These are phyloP conservation scores for Paramarasmius palmivorus DNA, from an alignment of 1,284 basidiomycete species.

Conservation along the genomic window DNA sequence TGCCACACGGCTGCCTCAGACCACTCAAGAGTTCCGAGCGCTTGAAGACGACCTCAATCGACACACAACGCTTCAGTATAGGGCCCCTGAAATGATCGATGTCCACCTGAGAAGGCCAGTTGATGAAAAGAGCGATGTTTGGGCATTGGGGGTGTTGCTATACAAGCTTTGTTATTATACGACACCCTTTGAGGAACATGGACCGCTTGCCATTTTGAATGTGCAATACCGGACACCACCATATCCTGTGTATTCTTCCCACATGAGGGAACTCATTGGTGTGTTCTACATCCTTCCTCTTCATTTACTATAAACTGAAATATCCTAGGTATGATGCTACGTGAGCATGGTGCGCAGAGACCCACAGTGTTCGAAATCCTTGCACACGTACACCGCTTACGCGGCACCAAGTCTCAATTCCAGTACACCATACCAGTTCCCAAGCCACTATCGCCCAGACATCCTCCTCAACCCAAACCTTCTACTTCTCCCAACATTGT, in stretches of 20 bases:
- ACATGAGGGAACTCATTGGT: constrained; percentile 90
- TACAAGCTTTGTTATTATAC: constrained; percentile 99
- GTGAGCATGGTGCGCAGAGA: constrained; percentile 81
- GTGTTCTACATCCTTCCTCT: constrained; percentile 28
- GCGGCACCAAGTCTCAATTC: constrained; percentile 81
- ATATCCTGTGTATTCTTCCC: constrained; percentile 89
- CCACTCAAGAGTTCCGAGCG: constrained; percentile 79
- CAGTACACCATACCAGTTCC: constrained; percentile 59
- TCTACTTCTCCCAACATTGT: constrained; percentile 35
- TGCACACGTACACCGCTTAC: constrained; percentile 73
- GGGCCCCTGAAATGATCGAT: constrained; percentile 99
- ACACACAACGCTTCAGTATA: constrained; percentile 93
- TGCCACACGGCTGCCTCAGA: constrained; percentile 65
- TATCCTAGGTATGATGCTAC: constrained; percentile 77
- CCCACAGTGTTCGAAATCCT: constrained; percentile 84
- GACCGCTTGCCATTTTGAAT: constrained; percentile 93
- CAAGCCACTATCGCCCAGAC: constrained; percentile 48
- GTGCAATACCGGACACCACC: constrained; percentile 94
- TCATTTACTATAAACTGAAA: background rate
- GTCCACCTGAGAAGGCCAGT: constrained; percentile 80
- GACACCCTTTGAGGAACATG: constrained; percentile 97
- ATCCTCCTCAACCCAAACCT: constrained; percentile 27
- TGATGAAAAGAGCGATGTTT: constrained; percentile 95
- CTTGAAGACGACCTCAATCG: constrained; percentile 92
- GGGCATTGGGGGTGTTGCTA: constrained; percentile 93